Base-by-base conservation (phyloP, 306 rosid genomes). In the Sechiopsis laciniata region DNA sequence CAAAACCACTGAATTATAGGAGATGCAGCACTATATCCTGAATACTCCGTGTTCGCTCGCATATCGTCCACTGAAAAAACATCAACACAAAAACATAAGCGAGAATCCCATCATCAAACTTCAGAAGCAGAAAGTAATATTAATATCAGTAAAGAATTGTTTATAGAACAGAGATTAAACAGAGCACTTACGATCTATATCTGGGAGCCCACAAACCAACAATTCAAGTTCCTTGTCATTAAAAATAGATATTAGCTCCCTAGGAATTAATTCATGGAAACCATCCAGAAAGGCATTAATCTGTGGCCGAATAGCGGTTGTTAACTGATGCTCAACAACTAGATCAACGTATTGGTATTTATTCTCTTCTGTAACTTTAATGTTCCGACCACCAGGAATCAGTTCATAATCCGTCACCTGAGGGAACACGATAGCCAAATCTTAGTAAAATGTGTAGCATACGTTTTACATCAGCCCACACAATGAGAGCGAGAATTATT, bases 271-370 rank as follows among this genome's bases (percentile, higher is more conserved):
- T 77, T 93, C 96, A 56, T 15, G 80, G 83, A 93, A 93, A 54
- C 98, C 98, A 4, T 93, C 96, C 82, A 93, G 65, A 82, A 93
- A 93, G 53, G 98, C 96, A 83, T 51, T 90, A 79, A 93, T 93
- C 78, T 93, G 98, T 74, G 98, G 98, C 62, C 98, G 93, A 69
- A 93, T 93, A 8, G 98, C 98, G 14, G 98, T 93, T 32, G 96
- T 93, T 79, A 93, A 81, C 71, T 91, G 91, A 86, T 93, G 98
- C 81, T 90, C 98, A 14, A 86, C 96, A 77, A 93, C 88, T 75
- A 93, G 76, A 82, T 93, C 97, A 78, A 93, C 97, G 77, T 93
- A 93, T 59, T 87, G 85, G 83, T 93, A 90, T 82, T 93, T 93
- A 72, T 93, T 93, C 85, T 93, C 98, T 81, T 93, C 98, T 0